Percentiles rank a stretch among this genome's conserved stretches.
Conservation (phyloP, 352 stramenopile genomes). For the Phytophthora chlamydospora region DNA sequence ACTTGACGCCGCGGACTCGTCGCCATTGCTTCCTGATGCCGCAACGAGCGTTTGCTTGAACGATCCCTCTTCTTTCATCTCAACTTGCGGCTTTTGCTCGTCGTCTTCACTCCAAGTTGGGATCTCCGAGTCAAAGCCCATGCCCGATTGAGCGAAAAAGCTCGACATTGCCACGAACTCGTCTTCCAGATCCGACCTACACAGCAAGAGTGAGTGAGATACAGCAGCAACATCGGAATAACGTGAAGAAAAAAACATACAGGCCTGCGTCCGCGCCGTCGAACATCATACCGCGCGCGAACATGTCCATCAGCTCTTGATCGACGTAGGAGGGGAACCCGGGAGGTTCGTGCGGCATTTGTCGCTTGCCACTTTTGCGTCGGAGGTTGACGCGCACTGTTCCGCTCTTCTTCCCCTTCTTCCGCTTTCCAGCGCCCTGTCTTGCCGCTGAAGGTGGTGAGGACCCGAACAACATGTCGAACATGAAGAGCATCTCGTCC, state of each 20-base stretch:
- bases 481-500: conserved; percentile 82
- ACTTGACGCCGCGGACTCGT: neutral
- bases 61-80: neutral
- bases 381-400: conserved; percentile 30
- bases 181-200: conserved; percentile 39
- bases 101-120: conserved; percentile 5
- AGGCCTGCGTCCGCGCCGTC: conserved; percentile 10
- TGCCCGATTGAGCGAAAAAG: conserved; percentile 31
- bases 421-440: neutral
- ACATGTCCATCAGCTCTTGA: conserved; percentile 34
- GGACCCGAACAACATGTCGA: conserved; percentile 69
- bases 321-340: conserved; percentile 25
- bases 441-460: conserved; percentile 4
- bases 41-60: too few relatives aligned
- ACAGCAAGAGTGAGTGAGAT: neutral
- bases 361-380: conserved; percentile 7
- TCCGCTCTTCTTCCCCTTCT: conserved; percentile 15
- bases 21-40: too few relatives aligned
- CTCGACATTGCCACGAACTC: conserved; percentile 58
- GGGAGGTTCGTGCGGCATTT: neutral
- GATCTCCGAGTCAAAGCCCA: conserved; percentile 26
- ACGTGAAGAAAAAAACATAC: neutral
- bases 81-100: neutral
- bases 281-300: conserved; percentile 32
- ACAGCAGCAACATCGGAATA: conserved; percentile 1